A percentile compares a stretch with the other conserved stretches of the same genome.
Conservation (phyloP, 257 asterid species). For the Nicotiana obtusifolia region DNA sequence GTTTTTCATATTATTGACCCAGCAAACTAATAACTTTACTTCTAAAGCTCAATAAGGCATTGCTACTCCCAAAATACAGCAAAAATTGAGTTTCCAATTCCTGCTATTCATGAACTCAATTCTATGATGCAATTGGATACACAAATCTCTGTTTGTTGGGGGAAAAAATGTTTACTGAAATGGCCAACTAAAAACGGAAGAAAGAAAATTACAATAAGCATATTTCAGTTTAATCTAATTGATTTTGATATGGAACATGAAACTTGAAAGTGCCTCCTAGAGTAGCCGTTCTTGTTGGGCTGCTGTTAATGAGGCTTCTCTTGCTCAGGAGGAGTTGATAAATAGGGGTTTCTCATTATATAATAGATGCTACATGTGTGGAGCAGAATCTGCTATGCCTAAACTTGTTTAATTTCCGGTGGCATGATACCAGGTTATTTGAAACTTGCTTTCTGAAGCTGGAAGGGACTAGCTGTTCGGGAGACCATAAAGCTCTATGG, state of each 20-base stretch:
- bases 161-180: neutral
- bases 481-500: neutral
- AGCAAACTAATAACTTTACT: neutral
- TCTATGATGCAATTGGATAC: neutral
- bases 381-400: neutral
- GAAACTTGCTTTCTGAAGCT: too few species aligned
- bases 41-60: neutral
- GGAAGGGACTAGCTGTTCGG: neutral
- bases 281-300: neutral
- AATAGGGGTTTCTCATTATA: neutral
- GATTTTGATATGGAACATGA: neutral
- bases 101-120: neutral
- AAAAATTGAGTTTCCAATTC: neutral
- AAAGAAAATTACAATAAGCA: neutral
- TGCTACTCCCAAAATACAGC: neutral
- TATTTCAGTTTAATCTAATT: neutral
- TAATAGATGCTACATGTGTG: neutral
- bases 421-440: too few species aligned
- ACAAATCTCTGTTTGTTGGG: neutral
- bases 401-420: too few species aligned
- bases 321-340: neutral
- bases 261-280: neutral
- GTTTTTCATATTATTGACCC: neutral
- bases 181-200: neutral
- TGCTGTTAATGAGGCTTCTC: neutral